phyloP scores from a whole-genome alignment of 2,329 filamentous ascomycete species.

The Cladosporium velox region DNA sequence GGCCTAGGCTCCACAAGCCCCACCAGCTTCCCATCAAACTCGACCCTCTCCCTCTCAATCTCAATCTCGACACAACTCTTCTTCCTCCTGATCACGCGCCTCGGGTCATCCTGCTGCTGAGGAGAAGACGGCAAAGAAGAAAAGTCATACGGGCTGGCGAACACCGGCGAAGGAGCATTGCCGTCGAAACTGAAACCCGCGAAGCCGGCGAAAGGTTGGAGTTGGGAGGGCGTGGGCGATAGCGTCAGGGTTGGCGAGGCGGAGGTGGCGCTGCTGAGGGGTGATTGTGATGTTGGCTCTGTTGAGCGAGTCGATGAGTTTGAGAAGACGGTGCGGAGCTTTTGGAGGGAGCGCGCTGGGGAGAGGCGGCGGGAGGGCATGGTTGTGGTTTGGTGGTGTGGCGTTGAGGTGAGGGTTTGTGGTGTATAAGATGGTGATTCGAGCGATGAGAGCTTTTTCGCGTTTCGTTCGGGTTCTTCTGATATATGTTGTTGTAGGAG shows the following conservation, averaged over 20 bases:
- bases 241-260: constrained; percentile 17
- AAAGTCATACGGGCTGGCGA: constrained; percentile 4
- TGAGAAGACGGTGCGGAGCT: constrained; percentile 32
- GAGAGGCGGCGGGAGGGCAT: constrained; percentile 27
- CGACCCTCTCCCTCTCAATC: constrained; percentile 34
- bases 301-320: neutral
- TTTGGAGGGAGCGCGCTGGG: constrained; percentile 32
- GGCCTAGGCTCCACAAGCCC: constrained; percentile 37
- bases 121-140: neutral
- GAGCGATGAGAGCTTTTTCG: neutral
- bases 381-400: constrained; percentile 1
- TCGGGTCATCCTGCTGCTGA: neutral
- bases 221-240: constrained; percentile 21
- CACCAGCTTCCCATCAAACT: constrained; percentile 29
- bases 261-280: neutral
- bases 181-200: constrained; percentile 29
- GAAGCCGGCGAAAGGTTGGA: constrained; percentile 21
- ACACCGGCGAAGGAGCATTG: constrained; percentile 18
- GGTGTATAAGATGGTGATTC: constrained; percentile 12
- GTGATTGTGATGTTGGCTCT: constrained; percentile 2
- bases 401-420: constrained; percentile 14
- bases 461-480: neutral
- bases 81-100: constrained; percentile 31
- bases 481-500: neutral
- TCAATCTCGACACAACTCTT: constrained; percentile 36